phyloP scores from a whole-genome alignment of 2,329 filamentous ascomycete genomes.

The Furcasterigmium sp. region DNA sequence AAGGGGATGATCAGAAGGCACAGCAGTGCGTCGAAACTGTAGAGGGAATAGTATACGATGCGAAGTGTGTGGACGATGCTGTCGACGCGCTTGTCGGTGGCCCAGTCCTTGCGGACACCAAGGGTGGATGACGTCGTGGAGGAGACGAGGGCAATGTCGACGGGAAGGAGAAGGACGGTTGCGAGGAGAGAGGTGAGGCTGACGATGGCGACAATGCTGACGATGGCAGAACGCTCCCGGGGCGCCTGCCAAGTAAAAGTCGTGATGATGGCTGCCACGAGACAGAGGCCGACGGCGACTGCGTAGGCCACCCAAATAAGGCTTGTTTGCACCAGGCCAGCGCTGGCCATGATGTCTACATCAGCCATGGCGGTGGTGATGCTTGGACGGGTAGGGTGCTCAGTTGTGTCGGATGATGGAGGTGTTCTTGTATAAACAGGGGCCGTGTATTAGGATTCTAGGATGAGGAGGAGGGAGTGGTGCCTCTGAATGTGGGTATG shows the following conservation, averaged over 20 bases:
- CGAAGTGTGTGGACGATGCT: conserved; percentile 76
- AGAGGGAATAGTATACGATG: conserved; percentile 87
- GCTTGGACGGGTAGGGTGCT: background rate
- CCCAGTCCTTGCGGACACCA: conserved; percentile 91
- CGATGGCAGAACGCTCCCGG: conserved; percentile 74
- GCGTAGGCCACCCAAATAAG: conserved; percentile 95
- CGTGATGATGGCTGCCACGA: conserved; percentile 75
- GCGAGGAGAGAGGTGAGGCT: conserved; percentile 84
- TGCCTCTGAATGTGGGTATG: too few relatives aligned
- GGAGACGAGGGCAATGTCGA: conserved; percentile 92
- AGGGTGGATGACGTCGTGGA: conserved; percentile 72
- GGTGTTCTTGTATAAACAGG: background rate
- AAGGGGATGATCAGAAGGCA: conserved; percentile 91
- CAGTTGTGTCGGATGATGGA: background rate
- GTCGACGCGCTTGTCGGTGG: conserved; percentile 73
- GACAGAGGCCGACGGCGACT: conserved; percentile 70
- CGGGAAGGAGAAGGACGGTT: conserved; percentile 85
- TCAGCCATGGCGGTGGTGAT: background rate
- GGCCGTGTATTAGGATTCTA: conserved; percentile 1
- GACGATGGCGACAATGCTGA: conserved; percentile 80
- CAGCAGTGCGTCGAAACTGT: conserved; percentile 84
- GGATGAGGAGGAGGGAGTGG: background rate
- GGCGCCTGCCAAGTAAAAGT: conserved; percentile 90
- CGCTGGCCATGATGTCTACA: conserved; percentile 29
- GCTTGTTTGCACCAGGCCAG: conserved; percentile 72